Conservation (phyloP, 208 protist genomes). For the Crithidia thermophila region DNA sequence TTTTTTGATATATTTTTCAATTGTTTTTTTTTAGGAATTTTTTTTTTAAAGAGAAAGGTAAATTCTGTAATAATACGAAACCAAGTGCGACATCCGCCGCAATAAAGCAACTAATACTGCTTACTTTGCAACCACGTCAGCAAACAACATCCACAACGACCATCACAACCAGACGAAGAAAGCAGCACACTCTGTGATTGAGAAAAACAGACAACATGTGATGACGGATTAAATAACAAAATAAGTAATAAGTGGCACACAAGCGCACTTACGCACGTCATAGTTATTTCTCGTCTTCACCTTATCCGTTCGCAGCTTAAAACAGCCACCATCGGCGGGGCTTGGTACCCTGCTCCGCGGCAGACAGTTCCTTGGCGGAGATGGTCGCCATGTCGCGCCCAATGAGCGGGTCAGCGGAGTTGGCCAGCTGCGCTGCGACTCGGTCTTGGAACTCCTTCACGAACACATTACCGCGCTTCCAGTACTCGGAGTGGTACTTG, state of each 20-base stretch:
- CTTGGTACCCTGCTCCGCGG: neutral
- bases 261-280: too few species aligned
- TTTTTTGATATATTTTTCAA: neutral
- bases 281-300: too few species aligned
- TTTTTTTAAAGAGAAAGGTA: neutral
- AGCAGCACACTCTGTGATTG: too few species aligned
- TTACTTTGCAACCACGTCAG: too few species aligned
- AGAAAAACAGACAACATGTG: neutral
- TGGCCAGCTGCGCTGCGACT: constrained; percentile 30
- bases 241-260: too few species aligned
- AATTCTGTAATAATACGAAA: too few species aligned
- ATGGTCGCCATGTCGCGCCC: constrained; percentile 42
- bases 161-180: too few species aligned
- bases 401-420: constrained; percentile 41
- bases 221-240: neutral
- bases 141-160: too few species aligned
- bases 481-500: constrained; percentile 82
- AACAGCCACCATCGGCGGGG: constrained; percentile 14
- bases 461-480: constrained; percentile 73
- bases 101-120: too few species aligned
- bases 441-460: constrained; percentile 30
- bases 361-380: constrained; percentile 28
- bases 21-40: too few species aligned
- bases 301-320: too few species aligned
- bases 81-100: too few species aligned